phyloP scores from a whole-genome alignment of 768 basidiomycete genomes.

The Kondoa malvinella region DNA sequence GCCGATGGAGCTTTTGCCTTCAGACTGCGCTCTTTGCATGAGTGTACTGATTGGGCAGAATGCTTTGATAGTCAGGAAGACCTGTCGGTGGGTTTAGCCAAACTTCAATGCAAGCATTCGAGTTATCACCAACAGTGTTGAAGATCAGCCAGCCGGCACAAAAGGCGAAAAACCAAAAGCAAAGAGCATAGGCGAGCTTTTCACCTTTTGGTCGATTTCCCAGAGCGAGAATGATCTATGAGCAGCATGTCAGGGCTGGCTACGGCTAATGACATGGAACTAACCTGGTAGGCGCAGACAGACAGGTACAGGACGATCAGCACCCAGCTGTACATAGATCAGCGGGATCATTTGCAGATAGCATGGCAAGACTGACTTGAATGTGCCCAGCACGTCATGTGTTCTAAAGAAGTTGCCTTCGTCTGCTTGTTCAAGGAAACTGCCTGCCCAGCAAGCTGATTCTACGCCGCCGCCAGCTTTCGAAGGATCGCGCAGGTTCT shows the following conservation, averaged over 20 bases:
- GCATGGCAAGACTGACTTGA: constrained; percentile 14
- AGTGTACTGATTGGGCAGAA: constrained; percentile 36
- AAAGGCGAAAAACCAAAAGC: constrained; percentile 56
- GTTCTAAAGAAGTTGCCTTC: constrained; percentile 13
- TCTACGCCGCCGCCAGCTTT: constrained; percentile 20
- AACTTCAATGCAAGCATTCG: constrained; percentile 37
- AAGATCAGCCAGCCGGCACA: constrained; percentile 67
- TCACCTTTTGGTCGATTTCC: constrained; percentile 83
- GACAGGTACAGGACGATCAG: constrained; percentile 36
- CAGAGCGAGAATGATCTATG: constrained; percentile 44
- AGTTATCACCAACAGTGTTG: constrained; percentile 30
- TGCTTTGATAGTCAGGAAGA: constrained; percentile 61
- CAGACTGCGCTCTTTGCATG: constrained; percentile 1
- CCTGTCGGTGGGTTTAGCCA: constrained; percentile 18
- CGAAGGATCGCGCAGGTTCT: constrained; percentile 20
- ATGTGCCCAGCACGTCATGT: constrained; percentile 21
- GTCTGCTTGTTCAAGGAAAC: constrained; percentile 21
- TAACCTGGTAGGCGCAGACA: constrained; percentile 59
- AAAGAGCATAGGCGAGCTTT: constrained; percentile 45
- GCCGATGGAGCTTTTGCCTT: constrained; percentile 5
- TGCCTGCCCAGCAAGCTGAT: constrained; percentile 25
- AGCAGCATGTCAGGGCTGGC: not conserved
- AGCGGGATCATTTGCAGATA: not conserved
- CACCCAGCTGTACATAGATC: constrained; percentile 16
- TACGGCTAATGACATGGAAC: not conserved